A percentile compares a stretch with the other conserved stretches of the same genome.
Evolutionary conservation across 345 rosid genomes (phyloP).

Genomic region (Eucalyptus microcorys): DNA sequence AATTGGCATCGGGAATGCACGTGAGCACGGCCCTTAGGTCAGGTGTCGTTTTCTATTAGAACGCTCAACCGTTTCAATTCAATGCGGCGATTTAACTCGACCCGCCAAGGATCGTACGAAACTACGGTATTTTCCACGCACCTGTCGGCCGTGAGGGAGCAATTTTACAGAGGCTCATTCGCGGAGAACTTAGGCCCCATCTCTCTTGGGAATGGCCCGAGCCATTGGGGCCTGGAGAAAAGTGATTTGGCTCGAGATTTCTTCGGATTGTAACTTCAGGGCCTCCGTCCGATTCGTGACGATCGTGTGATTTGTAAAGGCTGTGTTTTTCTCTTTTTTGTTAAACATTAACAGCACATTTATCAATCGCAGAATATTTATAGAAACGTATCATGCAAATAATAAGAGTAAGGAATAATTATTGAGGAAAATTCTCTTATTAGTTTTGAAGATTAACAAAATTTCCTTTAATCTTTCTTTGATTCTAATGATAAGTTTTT

Average conservation of each 20-base stretch:
- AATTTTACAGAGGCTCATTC: not conserved
- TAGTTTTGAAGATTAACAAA: no score
- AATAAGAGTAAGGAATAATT: not conserved
- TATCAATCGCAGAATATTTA: no score
- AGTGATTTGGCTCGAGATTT: not conserved
- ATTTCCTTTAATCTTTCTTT: rapidly evolving
- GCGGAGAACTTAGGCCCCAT: not conserved
- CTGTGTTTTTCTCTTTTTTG: not conserved
- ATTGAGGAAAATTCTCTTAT: no score
- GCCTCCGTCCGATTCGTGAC: not conserved
- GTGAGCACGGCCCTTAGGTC: not conserved
- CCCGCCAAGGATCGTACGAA: not conserved
- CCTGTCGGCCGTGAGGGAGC: not conserved
- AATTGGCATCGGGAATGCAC: not conserved
- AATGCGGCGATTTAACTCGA: not conserved
- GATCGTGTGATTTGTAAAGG: not conserved
- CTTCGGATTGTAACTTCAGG: not conserved
- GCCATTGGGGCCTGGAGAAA: not conserved
- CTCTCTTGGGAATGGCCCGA: not conserved
- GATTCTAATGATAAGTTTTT: no score
- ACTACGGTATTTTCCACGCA: not conserved
- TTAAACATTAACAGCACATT: not conserved
- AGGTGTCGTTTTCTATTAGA: not conserved
- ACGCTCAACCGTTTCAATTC: not conserved
- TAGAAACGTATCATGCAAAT: not conserved